phyloP scores from a whole-genome alignment of 148 eudicot genomes.

The Fallopia convolvulus region DNA sequence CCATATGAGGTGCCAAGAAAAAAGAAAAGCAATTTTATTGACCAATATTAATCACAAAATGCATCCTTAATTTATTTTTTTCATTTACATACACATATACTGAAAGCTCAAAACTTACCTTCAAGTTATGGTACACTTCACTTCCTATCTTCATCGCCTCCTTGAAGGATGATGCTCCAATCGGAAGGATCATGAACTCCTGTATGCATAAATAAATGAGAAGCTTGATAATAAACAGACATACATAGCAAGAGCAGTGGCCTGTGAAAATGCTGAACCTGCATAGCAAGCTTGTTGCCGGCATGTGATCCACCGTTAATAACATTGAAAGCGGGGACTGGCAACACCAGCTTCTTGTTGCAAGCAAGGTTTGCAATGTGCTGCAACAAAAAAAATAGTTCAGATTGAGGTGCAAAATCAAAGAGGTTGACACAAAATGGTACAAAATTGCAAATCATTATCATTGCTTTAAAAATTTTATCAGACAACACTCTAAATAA shows the following conservation, averaged over 20 bases:
- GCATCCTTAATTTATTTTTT: background rate
- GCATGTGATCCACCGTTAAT: conserved; percentile 99
- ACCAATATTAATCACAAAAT: background rate
- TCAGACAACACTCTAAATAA: background rate
- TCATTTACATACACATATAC: conserved; percentile 5
- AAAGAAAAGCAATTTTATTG: background rate
- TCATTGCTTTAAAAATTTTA: background rate
- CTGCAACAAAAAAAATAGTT: conserved; percentile 27
- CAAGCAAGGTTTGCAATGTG: conserved; percentile 94
- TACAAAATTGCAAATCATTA: background rate
- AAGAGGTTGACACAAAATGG: background rate
- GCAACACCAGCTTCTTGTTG: conserved; percentile 86
- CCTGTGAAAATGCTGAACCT: conserved; percentile 22
- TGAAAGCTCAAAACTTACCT: conserved; percentile 30
- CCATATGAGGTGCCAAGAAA: background rate
- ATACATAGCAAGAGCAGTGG: background rate
- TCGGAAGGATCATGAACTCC: conserved; percentile 96
- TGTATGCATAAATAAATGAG: conserved; percentile 19
- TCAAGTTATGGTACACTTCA: conserved; percentile 90
- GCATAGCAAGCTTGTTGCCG: conserved; percentile 99
- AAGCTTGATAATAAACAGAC: background rate
- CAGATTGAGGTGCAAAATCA: background rate
- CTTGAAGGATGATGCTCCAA: conserved; percentile 76
- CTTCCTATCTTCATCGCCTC: conserved; percentile 99
- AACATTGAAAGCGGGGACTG: conserved; percentile 98